Percentiles rank a stretch among this genome's conserved stretches.
These are phyloP conservation scores for Phytopythium ostracodes DNA, from an alignment of 352 stramenopile genomes.

Conservation along the genomic window DNA sequence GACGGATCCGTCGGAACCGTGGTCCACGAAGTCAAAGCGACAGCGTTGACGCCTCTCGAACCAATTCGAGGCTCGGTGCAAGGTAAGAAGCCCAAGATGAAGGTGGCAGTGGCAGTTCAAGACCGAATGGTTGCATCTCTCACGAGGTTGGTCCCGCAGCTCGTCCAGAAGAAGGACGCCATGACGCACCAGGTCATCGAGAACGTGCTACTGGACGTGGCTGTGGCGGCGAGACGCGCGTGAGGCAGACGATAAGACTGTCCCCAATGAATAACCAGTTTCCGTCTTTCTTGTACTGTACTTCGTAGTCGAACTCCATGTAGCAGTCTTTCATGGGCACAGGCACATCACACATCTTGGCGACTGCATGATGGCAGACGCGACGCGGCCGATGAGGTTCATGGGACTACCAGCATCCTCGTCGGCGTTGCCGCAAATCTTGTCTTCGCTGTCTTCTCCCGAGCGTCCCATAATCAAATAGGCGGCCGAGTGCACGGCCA, in stretches of 20 bases:
- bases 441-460: conserved; percentile 13
- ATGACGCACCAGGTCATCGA: neutral
- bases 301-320: neutral
- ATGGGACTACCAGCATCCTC: neutral
- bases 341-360: conserved; percentile 49
- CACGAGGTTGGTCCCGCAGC: neutral
- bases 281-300: too few relatives aligned
- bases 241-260: too few relatives aligned
- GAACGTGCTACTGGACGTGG: neutral
- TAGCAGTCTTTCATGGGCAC: conserved; percentile 22
- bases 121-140: neutral
- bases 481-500: conserved; percentile 27
- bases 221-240: neutral
- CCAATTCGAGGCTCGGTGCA: neutral
- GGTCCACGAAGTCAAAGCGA: neutral
- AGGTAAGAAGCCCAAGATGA: neutral
- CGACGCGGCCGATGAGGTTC: conserved; percentile 28
- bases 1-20: neutral
- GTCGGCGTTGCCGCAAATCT: neutral
- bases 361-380: conserved; percentile 46
- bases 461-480: conserved; percentile 46
- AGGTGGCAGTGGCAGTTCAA: neutral
- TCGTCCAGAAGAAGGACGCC: neutral
- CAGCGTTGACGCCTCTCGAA: neutral
- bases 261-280: too few relatives aligned